These are phyloP conservation scores for Starmera dryadoides DNA, from an alignment of 805 yeast species.

Conservation along the genomic window DNA sequence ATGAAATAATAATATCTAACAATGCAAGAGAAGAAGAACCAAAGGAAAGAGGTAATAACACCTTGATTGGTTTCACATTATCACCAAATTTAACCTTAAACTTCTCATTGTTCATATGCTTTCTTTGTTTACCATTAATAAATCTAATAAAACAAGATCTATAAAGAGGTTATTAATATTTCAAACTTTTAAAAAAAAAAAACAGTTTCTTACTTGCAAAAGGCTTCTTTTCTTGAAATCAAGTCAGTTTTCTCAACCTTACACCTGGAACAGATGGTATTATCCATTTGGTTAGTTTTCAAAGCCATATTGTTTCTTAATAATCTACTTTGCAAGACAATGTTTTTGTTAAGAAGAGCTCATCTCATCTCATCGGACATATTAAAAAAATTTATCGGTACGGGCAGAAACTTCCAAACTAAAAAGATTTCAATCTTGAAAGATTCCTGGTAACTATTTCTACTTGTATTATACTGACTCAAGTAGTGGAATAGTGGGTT, in stretches of 20 bases:
- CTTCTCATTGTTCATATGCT: conserved; percentile 60
- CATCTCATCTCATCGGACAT: background rate
- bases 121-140: conserved; percentile 72
- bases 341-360: background rate
- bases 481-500: too few species aligned
- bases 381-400: background rate
- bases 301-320: too few species aligned
- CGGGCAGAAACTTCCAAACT: background rate
- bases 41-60: conserved; percentile 58
- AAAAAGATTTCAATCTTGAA: too few species aligned
- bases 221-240: conserved; percentile 53
- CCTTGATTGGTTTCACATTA: conserved; percentile 32
- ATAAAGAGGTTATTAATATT: background rate
- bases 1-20: conserved; percentile 55
- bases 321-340: too few species aligned
- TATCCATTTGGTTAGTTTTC: background rate
- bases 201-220: conserved; percentile 35
- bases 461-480: too few species aligned
- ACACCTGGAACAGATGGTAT: conserved; percentile 33
- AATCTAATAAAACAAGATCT: conserved; percentile 60
- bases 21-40: conserved; percentile 62
- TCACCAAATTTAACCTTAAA: conserved; percentile 64
- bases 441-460: too few species aligned
- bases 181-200: background rate
- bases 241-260: conserved; percentile 33